Percentiles rank a stretch among this genome's conserved stretches.
phyloP scores from a whole-genome alignment of 2,329 filamentous ascomycete genomes.

The Microcyclospora pomicola region DNA sequence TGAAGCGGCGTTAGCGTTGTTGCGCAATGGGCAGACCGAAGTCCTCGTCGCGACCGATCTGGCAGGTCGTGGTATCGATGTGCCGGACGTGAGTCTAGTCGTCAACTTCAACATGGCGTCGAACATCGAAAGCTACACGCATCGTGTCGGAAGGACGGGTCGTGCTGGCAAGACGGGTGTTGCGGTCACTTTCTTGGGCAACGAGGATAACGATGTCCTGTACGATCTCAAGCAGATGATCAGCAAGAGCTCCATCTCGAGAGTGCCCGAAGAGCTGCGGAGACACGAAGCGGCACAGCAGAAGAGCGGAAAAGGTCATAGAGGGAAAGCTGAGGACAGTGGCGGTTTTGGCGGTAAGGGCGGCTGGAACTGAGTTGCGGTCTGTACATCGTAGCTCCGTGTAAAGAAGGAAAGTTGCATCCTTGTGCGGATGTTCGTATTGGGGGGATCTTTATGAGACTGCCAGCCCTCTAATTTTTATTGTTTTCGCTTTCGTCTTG shows the following conservation, averaged over 20 bases:
- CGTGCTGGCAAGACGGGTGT: constrained; percentile 95
- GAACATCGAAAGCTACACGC: constrained; percentile 88
- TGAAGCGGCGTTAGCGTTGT: constrained; percentile 76
- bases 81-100: constrained; percentile 82
- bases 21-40: constrained; percentile 66
- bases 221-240: constrained; percentile 93
- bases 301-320: constrained; percentile 30
- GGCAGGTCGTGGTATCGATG: constrained; percentile 93
- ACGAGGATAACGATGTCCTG: constrained; percentile 77
- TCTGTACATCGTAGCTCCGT: too few species aligned
- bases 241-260: constrained; percentile 72
- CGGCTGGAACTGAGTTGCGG: constrained; percentile 13
- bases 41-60: constrained; percentile 93
- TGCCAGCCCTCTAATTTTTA: too few species aligned
- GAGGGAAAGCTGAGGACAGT: constrained; percentile 20
- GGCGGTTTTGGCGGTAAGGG: constrained; percentile 24
- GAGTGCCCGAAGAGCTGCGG: constrained; percentile 80
- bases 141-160: constrained; percentile 91
- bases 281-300: constrained; percentile 87
- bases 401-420: too few species aligned
- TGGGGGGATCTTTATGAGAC: too few species aligned
- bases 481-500: too few species aligned
- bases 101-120: constrained; percentile 98
- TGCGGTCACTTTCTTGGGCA: constrained; percentile 86
- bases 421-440: too few species aligned